Evolutionary conservation across 352 stramenopile genomes (phyloP).

Genomic region (Halophytophthora batemanensis): DNA sequence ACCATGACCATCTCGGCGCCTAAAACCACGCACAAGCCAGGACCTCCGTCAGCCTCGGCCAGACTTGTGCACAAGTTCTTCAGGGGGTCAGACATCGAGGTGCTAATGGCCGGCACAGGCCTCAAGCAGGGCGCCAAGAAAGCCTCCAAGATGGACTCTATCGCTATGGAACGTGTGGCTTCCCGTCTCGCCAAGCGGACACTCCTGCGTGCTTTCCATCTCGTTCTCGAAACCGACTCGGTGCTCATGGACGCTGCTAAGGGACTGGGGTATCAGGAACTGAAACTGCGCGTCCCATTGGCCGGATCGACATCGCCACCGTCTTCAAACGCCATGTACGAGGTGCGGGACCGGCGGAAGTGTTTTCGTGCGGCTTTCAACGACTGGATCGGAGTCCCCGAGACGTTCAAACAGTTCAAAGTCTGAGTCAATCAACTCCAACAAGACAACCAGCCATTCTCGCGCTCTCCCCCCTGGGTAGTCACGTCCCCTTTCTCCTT

Average conservation of each 20-base stretch:
- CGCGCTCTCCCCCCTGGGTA: not conserved
- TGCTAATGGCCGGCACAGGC: constrained; percentile 51
- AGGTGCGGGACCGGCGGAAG: constrained; percentile 11
- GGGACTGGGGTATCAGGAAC: constrained; percentile 31
- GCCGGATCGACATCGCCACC: constrained; percentile 20
- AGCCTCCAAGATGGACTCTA: constrained; percentile 39
- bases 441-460: not conserved
- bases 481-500: not conserved
- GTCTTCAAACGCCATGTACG: constrained; percentile 10
- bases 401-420: constrained; percentile 41
- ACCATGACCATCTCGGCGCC: not conserved
- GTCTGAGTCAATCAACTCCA: constrained; percentile 16
- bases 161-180: constrained; percentile 44
- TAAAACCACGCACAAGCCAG: constrained; percentile 1
- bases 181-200: constrained; percentile 63
- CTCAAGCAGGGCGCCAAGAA: constrained; percentile 80
- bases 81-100: constrained; percentile 38
- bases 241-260: not conserved
- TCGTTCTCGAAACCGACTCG: constrained; percentile 8
- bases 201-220: constrained; percentile 49
- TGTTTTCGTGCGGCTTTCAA: constrained; percentile 31
- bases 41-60: not conserved
- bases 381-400: constrained; percentile 30
- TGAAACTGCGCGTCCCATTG: constrained; percentile 34
- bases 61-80: constrained; percentile 36